phyloP scores from a whole-genome alignment of 345 rosid genomes.

The Cardiospermum halicacabum region DNA sequence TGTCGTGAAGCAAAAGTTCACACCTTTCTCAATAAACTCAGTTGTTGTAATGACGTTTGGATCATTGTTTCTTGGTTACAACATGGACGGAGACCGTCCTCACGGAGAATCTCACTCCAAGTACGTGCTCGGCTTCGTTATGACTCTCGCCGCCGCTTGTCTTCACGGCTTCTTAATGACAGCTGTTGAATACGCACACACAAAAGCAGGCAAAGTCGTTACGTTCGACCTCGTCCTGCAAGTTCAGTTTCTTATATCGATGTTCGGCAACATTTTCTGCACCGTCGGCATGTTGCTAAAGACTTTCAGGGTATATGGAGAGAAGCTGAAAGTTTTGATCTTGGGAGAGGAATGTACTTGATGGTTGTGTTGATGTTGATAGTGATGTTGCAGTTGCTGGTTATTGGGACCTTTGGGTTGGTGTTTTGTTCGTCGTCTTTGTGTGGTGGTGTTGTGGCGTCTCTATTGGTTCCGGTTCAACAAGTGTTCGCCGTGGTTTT shows the following conservation, averaged over 20 bases:
- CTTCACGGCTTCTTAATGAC: constrained; percentile 1
- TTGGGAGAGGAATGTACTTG: too few relatives aligned
- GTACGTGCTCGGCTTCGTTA: background rate
- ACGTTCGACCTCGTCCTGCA: background rate
- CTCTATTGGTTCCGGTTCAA: too few relatives aligned
- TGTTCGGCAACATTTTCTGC: constrained; percentile 5
- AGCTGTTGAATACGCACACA: background rate
- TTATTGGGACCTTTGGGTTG: too few relatives aligned
- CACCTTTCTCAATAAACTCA: background rate
- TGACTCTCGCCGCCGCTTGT: background rate
- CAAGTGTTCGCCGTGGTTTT: too few relatives aligned
- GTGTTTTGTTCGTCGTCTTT: too few relatives aligned
- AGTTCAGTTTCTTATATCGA: background rate
- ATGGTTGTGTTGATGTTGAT: too few relatives aligned
- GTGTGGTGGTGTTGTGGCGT: too few relatives aligned
- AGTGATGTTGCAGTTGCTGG: too few relatives aligned
- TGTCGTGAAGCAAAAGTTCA: constrained; percentile 1
- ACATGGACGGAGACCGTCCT: background rate
- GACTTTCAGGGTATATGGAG: constrained; percentile 8
- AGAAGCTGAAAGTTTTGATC: too few relatives aligned
- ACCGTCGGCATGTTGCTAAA: background rate
- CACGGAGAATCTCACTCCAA: background rate
- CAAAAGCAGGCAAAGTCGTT: background rate
- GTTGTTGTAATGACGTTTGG: constrained; percentile 4
- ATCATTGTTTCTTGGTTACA: background rate